Conservation (phyloP, 441 rosid species). For the Gossypium armourianum region DNA sequence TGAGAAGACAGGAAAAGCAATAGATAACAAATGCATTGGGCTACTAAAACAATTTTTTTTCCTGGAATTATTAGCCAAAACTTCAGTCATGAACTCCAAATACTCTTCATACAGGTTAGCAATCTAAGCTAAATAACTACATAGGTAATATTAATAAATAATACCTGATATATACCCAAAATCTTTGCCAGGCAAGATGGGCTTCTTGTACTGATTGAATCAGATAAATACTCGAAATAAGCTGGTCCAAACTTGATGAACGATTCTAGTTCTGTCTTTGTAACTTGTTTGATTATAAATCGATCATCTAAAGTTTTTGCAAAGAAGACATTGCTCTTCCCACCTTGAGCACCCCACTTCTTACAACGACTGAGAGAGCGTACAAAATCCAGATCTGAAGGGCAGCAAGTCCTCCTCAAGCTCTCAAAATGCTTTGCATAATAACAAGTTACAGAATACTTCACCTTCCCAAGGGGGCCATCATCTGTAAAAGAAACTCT, state of each 20-base stretch:
- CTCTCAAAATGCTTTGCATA: slow-evolving; percentile 64
- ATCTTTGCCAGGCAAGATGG: slow-evolving; percentile 70
- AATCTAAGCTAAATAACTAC: neutral
- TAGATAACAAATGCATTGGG: neutral
- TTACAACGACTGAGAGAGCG: slow-evolving; percentile 66
- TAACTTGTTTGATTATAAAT: slow-evolving; percentile 62
- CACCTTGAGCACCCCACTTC: slow-evolving; percentile 79
- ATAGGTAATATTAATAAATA: neutral
- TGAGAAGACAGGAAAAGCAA: neutral
- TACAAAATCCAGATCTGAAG: slow-evolving; percentile 51
- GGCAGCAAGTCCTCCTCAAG: slow-evolving; percentile 57
- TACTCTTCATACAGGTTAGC: neutral
- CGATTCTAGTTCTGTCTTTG: slow-evolving; percentile 68
- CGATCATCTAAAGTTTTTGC: slow-evolving; percentile 69
- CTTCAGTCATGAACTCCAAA: neutral
- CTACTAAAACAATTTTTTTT: neutral
- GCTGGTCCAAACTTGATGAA: slow-evolving; percentile 58
- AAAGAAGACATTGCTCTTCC: slow-evolving; percentile 71
- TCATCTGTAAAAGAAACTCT: slow-evolving; percentile 51
- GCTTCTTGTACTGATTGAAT: slow-evolving; percentile 42
- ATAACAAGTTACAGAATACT: slow-evolving; percentile 53
- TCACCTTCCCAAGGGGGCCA: slow-evolving; percentile 47
- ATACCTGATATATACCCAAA: slow-evolving; percentile 71
- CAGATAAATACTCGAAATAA: slow-evolving; percentile 53
- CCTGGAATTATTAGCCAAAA: neutral